These are phyloP conservation scores for Biancaea sappan DNA, from an alignment of 306 rosid species.

Conservation along the genomic window DNA sequence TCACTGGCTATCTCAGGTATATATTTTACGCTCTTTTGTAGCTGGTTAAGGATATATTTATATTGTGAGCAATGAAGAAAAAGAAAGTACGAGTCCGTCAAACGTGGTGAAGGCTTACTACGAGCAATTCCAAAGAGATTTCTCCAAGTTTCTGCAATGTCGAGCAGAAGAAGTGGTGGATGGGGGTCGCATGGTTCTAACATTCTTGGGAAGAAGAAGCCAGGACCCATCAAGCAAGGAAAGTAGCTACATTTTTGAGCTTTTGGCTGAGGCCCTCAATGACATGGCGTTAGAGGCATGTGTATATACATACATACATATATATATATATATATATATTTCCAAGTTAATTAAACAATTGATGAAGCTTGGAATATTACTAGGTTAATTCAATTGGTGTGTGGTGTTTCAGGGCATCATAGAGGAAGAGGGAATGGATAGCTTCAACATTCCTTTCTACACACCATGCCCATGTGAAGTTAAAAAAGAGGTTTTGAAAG, in stretches of 20 bases:
- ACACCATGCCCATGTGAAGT: conserved; percentile 35
- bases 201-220: conserved; percentile 40
- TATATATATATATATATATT: too few species aligned
- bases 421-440: conserved; percentile 29
- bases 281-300: conserved; percentile 44
- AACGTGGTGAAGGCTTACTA: conserved; percentile 37
- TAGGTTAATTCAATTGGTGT: too few species aligned
- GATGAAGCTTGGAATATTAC: too few species aligned
- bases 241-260: conserved; percentile 39
- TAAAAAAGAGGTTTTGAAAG: conserved; percentile 22
- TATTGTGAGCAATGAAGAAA: not conserved
- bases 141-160: conserved; percentile 37
- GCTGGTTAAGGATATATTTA: too few species aligned
- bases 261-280: conserved; percentile 40
- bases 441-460: conserved; percentile 41
- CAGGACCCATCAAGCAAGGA: conserved; percentile 42
- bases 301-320: not conserved
- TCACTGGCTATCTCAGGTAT: conserved; percentile 57
- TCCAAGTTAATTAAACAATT: too few species aligned
- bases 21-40: too few species aligned
- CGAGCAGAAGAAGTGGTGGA: conserved; percentile 41
- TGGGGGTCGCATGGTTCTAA: conserved; percentile 48
- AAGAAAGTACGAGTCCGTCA: conserved; percentile 44
- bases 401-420: conserved; percentile 15
- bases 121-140: conserved; percentile 40